Conservation (phyloP, 495 filamentous ascomycete genomes). For the Aspergillus ellipticus region DNA sequence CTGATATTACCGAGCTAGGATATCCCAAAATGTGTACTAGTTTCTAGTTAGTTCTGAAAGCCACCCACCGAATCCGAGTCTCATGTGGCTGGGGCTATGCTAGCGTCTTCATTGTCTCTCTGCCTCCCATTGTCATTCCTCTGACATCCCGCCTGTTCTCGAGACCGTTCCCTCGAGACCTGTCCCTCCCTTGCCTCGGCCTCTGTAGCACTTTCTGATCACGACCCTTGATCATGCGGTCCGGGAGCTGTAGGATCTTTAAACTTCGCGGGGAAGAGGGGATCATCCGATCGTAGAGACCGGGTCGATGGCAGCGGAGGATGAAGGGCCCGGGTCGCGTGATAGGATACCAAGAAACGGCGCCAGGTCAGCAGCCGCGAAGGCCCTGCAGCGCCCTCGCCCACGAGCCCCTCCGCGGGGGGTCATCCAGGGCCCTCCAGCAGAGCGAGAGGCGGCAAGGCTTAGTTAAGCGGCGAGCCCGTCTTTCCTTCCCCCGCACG, state of each 20-base stretch:
- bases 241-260: background rate
- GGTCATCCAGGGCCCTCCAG: background rate
- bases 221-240: background rate
- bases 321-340: background rate
- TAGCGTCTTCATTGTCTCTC: background rate
- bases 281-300: background rate
- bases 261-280: background rate
- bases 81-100: background rate
- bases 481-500: background rate
- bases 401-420: too few species aligned
- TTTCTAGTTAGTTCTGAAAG: background rate
- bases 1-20: conserved; percentile 4
- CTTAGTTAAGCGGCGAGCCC: background rate
- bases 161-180: background rate
- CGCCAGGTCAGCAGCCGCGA: background rate
- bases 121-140: background rate
- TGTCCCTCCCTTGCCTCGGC: background rate
- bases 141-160: background rate
- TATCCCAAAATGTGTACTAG: conserved; percentile 6
- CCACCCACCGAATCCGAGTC: background rate
- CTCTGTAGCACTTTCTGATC: background rate
- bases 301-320: background rate
- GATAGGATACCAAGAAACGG: background rate
- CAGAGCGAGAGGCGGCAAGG: too few species aligned
- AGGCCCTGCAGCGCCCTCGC: too few species aligned